Evolutionary conservation across 2,329 filamentous ascomycete species (phyloP).

Genomic region (Alternaria angustiovoidea): DNA sequence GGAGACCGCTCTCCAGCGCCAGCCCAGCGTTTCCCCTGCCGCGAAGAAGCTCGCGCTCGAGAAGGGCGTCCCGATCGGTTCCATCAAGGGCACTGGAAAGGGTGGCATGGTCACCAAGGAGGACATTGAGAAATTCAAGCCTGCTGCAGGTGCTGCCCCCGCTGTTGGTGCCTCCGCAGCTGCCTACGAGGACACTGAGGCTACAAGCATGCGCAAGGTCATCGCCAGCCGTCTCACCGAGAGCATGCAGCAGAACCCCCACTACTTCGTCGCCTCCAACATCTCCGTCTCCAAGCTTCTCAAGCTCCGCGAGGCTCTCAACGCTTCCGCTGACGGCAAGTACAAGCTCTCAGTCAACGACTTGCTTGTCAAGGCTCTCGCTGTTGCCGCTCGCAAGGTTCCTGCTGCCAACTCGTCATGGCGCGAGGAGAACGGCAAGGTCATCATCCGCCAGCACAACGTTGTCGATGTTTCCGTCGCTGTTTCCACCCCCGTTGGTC

Average conservation of each 20-base stretch:
- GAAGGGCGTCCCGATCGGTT: slow-evolving; percentile 78
- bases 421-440: slow-evolving; percentile 77
- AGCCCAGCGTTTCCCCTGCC: slow-evolving; percentile 74
- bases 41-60: slow-evolving; percentile 86
- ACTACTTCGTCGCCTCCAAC: slow-evolving; percentile 94
- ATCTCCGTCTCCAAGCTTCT: slow-evolving; percentile 94
- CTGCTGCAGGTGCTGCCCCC: slow-evolving; percentile 59
- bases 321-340: slow-evolving; percentile 84
- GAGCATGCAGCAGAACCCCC: slow-evolving; percentile 92
- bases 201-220: slow-evolving; percentile 95
- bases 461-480: slow-evolving; percentile 94
- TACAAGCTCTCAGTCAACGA: slow-evolving; percentile 99
- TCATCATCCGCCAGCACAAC: slow-evolving; percentile 89
- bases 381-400: slow-evolving; percentile 88
- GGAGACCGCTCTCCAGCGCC: slow-evolving; percentile 83
- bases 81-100: slow-evolving; percentile 86
- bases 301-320: slow-evolving; percentile 94
- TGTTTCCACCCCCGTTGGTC: slow-evolving; percentile 88
- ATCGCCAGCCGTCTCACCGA: slow-evolving; percentile 91
- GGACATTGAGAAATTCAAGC: slow-evolving; percentile 87
- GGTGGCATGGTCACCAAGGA: slow-evolving; percentile 88
- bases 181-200: slow-evolving; percentile 82
- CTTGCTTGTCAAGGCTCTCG: slow-evolving; percentile 97
- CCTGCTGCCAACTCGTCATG: slow-evolving; percentile 96
- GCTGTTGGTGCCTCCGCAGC: slow-evolving; percentile 63